Evolutionary conservation across 2,329 filamentous ascomycete species (phyloP).

Genomic region (Colletotrichum lindemuthianum): DNA sequence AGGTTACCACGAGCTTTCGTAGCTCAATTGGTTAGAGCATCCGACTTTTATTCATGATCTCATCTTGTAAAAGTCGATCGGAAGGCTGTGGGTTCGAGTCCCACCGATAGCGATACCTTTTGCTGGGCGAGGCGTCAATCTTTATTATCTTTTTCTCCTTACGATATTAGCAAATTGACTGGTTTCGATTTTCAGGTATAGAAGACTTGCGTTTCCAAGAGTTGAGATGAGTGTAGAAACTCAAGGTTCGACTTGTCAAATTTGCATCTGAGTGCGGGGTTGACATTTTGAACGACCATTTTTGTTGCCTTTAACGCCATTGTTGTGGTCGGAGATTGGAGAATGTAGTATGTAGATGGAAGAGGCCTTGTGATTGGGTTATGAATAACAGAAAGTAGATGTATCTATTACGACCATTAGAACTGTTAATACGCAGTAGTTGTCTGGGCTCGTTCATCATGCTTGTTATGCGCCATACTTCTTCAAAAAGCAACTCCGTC

Average conservation of each 20-base stretch:
- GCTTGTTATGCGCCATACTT: too few relatives aligned
- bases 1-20: not conserved
- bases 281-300: too few relatives aligned
- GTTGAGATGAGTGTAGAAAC: too few relatives aligned
- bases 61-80: not conserved
- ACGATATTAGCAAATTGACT: not conserved
- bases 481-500: too few relatives aligned
- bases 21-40: constrained; percentile 32
- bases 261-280: too few relatives aligned
- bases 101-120: constrained; percentile 9
- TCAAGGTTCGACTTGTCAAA: too few relatives aligned
- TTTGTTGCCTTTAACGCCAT: too few relatives aligned
- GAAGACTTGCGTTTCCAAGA: too few relatives aligned
- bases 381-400: not conserved
- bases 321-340: too few relatives aligned
- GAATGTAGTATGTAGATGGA: not conserved
- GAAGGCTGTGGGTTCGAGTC: constrained; percentile 33
- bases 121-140: accelerated
- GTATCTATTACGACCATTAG: not conserved
- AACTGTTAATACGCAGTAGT: too few relatives aligned
- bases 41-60: constrained; percentile 18
- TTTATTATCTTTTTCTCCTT: not conserved
- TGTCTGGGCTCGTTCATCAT: too few relatives aligned
- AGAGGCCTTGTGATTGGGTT: not conserved
- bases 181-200: too few relatives aligned